These are phyloP conservation scores for Colletotrichum endophyticum DNA, from an alignment of 2,329 filamentous ascomycete genomes.

Conservation along the genomic window DNA sequence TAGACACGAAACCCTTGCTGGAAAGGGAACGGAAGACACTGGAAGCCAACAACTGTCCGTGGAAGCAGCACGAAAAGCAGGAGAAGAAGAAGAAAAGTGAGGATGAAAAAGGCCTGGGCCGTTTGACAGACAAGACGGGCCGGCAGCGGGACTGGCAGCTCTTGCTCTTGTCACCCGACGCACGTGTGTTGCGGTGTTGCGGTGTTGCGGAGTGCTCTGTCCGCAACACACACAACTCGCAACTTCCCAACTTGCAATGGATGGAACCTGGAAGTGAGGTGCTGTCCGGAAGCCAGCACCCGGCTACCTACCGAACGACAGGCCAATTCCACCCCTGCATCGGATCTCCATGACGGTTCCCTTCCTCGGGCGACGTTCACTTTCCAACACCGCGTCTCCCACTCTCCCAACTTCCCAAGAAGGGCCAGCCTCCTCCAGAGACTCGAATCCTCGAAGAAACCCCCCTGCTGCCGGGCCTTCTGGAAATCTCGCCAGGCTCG, in stretches of 20 bases:
- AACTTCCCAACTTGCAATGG: background rate
- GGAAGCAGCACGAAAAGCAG: background rate
- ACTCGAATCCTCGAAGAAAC: background rate
- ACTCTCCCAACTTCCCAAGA: background rate
- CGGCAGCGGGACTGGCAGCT: background rate
- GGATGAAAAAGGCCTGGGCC: background rate
- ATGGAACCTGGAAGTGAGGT: background rate
- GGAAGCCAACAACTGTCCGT: background rate
- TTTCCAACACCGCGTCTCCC: slow-evolving; percentile 6
- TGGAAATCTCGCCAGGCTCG: slow-evolving; percentile 6
- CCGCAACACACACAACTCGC: background rate
- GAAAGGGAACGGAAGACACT: background rate
- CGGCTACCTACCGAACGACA: slow-evolving; percentile 15
- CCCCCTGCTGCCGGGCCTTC: background rate
- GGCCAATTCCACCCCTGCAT: slow-evolving; percentile 5
- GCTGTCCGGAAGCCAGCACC: slow-evolving; percentile 5
- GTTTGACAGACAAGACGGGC: background rate
- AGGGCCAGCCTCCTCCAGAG: background rate
- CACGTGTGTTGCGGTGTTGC: background rate
- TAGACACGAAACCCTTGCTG: background rate
- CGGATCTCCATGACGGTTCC: slow-evolving; percentile 16
- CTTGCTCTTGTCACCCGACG: background rate
- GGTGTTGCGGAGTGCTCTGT: background rate
- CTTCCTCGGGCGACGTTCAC: slow-evolving; percentile 5
- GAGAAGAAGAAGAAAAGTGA: background rate